phyloP scores from a whole-genome alignment of 2,329 filamentous ascomycete genomes.

The Allantophomopsis lycopodina region DNA sequence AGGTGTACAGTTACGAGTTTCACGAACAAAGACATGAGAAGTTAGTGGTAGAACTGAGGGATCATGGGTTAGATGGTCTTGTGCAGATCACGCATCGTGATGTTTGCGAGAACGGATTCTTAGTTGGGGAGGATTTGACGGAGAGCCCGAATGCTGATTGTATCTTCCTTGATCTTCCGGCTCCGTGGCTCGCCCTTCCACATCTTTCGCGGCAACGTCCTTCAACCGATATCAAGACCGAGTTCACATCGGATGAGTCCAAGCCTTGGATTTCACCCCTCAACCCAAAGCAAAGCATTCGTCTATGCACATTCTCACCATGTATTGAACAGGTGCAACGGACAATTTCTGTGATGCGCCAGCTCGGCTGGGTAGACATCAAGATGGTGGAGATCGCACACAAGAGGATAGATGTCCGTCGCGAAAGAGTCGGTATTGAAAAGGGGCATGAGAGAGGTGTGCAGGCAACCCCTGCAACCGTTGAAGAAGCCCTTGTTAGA shows the following conservation, averaged over 20 bases:
- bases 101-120: conserved; percentile 64
- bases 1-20: conserved; percentile 74
- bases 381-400: conserved; percentile 85
- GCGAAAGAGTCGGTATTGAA: conserved; percentile 66
- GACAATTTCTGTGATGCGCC: conserved; percentile 69
- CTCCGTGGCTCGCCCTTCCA: conserved; percentile 66
- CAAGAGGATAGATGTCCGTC: conserved; percentile 64
- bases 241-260: conserved; percentile 5
- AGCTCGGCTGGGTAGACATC: conserved; percentile 79
- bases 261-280: conserved; percentile 44
- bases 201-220: conserved; percentile 50
- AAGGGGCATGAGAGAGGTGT: conserved; percentile 39
- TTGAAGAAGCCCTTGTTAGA: conserved; percentile 64
- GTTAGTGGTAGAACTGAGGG: conserved; percentile 54
- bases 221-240: neutral
- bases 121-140: conserved; percentile 27
- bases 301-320: conserved; percentile 90
- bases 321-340: conserved; percentile 93
- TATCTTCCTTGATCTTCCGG: conserved; percentile 69
- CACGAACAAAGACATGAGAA: conserved; percentile 59
- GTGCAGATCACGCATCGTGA: conserved; percentile 67
- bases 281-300: conserved; percentile 55
- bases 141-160: conserved; percentile 50
- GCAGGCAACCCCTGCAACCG: conserved; percentile 48
- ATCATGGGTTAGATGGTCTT: conserved; percentile 49